These are phyloP conservation scores for Russula virescens DNA, from an alignment of 768 basidiomycete species.

Conservation along the genomic window DNA sequence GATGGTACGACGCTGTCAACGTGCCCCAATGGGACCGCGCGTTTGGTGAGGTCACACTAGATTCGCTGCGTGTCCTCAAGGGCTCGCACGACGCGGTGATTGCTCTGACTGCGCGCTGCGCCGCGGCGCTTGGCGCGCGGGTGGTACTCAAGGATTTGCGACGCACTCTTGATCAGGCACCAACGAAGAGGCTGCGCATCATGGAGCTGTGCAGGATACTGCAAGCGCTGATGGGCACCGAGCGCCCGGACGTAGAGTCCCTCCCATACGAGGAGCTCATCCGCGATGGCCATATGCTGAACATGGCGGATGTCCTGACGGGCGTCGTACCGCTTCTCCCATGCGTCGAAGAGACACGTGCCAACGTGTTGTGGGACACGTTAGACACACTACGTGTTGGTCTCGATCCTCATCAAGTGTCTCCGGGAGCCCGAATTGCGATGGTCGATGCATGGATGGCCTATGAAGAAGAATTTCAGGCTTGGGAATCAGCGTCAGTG, in stretches of 20 bases:
- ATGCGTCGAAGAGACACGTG: conserved; percentile 3
- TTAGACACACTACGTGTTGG: background rate
- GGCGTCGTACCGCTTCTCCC: conserved; percentile 6
- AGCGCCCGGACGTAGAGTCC: background rate
- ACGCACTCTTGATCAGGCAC: background rate
- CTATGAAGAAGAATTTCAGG: background rate
- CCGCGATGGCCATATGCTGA: conserved; percentile 6
- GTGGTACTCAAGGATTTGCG: conserved; percentile 11
- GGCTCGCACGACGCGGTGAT: conserved; percentile 2
- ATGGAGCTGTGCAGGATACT: conserved; percentile 1
- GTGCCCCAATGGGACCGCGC: conserved; percentile 7
- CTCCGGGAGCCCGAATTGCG: background rate
- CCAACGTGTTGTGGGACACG: conserved; percentile 3
- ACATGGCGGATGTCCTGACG: conserved; percentile 1
- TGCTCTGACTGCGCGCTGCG: conserved; percentile 5
- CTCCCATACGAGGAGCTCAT: background rate
- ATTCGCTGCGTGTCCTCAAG: conserved; percentile 8
- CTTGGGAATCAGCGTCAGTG: background rate
- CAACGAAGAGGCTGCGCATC: conserved; percentile 3
- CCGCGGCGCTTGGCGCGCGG: conserved; percentile 1
- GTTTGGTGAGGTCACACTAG: conserved; percentile 4
- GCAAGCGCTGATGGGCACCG: background rate
- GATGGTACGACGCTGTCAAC: conserved; percentile 2
- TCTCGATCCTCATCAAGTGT: background rate
- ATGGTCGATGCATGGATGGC: background rate